Percentiles rank a stretch among this genome's conserved stretches.
Conservation (phyloP, 495 filamentous ascomycete genomes). For the Penicillium odoratum region DNA sequence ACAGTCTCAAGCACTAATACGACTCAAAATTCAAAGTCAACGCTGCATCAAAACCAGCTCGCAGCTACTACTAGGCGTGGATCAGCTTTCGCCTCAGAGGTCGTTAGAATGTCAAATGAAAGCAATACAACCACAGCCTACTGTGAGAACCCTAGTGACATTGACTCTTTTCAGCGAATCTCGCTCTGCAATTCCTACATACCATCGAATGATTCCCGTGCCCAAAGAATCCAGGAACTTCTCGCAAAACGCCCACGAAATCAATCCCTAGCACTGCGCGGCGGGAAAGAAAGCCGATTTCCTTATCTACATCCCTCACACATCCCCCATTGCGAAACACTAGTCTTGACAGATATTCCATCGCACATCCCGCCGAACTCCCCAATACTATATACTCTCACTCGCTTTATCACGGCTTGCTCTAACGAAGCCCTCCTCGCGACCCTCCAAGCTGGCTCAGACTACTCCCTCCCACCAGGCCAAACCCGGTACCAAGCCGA, state of each 20-base stretch:
- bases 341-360: constrained; percentile 62
- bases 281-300: constrained; percentile 33
- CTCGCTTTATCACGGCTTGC: constrained; percentile 59
- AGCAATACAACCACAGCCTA: constrained; percentile 9
- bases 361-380: constrained; percentile 47
- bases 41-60: constrained; percentile 29
- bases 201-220: constrained; percentile 25
- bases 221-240: constrained; percentile 34
- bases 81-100: constrained; percentile 48
- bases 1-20: not conserved
- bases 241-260: constrained; percentile 39
- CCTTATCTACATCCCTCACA: constrained; percentile 57
- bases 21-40: not conserved
- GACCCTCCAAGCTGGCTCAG: constrained; percentile 50
- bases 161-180: constrained; percentile 8
- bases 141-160: constrained; percentile 2
- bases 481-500: constrained; percentile 39
- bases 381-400: constrained; percentile 47
- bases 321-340: constrained; percentile 54
- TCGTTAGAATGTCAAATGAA: constrained; percentile 18
- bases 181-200: constrained; percentile 29
- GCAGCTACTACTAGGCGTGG: constrained; percentile 34
- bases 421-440: constrained; percentile 59
- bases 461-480: constrained; percentile 53
- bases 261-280: constrained; percentile 27